Conservation (phyloP, 306 rosid species). For the Astragalus membranaceus region DNA sequence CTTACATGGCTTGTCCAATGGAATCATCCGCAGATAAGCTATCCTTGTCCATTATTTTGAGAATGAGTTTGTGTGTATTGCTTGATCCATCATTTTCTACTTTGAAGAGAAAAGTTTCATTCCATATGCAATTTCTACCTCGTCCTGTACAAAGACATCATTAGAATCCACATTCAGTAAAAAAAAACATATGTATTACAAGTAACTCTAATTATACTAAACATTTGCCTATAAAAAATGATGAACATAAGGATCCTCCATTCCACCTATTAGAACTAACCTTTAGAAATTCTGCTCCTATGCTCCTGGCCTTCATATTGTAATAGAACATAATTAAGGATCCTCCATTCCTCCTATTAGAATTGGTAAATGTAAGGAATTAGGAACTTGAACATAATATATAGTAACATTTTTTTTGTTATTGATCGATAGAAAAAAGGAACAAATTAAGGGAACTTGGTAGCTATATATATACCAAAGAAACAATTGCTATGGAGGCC, state of each 20-base stretch:
- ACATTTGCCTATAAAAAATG: not conserved
- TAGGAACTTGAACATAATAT: too few relatives aligned
- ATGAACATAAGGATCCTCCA: too few relatives aligned
- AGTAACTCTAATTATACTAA: too few relatives aligned
- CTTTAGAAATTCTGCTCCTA: constrained; percentile 54
- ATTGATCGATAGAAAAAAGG: too few relatives aligned
- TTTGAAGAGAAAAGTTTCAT: constrained; percentile 50
- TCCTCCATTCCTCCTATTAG: constrained; percentile 80
- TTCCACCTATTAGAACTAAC: too few relatives aligned
- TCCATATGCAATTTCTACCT: constrained; percentile 51
- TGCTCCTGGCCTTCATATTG: constrained; percentile 73
- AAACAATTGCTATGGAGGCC: constrained; percentile 44
- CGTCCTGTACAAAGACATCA: constrained; percentile 25
- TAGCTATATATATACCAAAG: too few relatives aligned
- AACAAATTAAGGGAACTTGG: too few relatives aligned
- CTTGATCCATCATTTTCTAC: constrained; percentile 49
- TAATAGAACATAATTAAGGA: constrained; percentile 62
- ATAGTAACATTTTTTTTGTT: too few relatives aligned
- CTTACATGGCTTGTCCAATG: constrained; percentile 42
- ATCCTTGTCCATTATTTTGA: constrained; percentile 73
- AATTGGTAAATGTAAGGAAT: too few relatives aligned
- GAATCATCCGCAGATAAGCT: not conserved
- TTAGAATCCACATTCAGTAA: too few relatives aligned
- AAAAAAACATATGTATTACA: too few relatives aligned
- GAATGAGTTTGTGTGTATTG: constrained; percentile 33